Evolutionary conservation across 768 basidiomycete genomes (phyloP), one percentile per base, ranked within the genome.

Genomic region (Amyloporia xantha): DNA sequence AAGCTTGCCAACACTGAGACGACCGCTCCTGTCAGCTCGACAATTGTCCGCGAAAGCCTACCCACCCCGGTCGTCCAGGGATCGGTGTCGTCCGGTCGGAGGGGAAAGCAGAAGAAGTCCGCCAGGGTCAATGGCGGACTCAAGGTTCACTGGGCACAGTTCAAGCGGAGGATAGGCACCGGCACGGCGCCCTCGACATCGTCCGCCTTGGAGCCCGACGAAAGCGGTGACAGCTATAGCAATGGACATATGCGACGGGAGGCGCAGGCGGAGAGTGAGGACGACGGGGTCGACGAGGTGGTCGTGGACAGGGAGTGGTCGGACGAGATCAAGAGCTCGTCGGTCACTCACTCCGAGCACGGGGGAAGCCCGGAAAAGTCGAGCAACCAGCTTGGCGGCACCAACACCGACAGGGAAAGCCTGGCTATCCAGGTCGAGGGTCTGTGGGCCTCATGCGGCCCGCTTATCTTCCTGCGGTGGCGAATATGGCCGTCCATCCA

Each of bases 271-370:
- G 71, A 70, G 24, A 62, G 59, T 12, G 69, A 63, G 28, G 66
- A 59, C 5, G 71, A 70, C 25, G 66, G 71, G 45, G 79, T 88
- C 6, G 77, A 90, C 62, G 78, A 86, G 67, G 77, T 88, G 19
- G 79, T 90, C 20, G 86, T 90, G 13, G 86, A 90, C 63, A 75
- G 85, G 41, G 67, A 72, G 26, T 86, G 83, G 84, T 68, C 74
- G 2, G 79, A 80, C 48, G 78, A 79, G 51, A 70, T 76, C 53
- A 77, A 74, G 61, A 79, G 70, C 44, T 76, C 76, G 19, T 62
- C 72, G 36, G 66, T 75, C 20, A 63, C 61, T 41, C 75, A 75
- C 47, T 77, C 79, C 13, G 80, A 82, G 24, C 73, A 76, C 24
- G 74, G 68, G 45, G 56, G 53, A 15, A 71, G 65, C 15, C 73